These are phyloP conservation scores for Dillenia turbinata DNA, from an alignment of 164 flowering plant genomes.

Conservation along the genomic window DNA sequence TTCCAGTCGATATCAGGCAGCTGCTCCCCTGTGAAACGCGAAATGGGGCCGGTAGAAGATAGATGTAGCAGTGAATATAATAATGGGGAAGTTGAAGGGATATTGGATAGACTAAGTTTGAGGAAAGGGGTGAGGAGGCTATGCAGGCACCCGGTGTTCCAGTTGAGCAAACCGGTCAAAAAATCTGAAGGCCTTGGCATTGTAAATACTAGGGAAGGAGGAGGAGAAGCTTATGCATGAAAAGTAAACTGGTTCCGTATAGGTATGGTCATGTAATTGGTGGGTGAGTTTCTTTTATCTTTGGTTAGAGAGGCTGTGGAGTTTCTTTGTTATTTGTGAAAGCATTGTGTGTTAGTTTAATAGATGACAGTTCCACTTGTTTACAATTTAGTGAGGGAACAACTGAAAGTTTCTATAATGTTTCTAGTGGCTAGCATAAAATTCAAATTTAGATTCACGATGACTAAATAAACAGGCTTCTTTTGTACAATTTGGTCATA, in stretches of 20 bases:
- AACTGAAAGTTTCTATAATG: too few relatives aligned
- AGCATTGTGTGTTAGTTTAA: too few relatives aligned
- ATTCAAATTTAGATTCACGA: too few relatives aligned
- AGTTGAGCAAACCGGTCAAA: slow-evolving; percentile 48
- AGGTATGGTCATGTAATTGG: background rate
- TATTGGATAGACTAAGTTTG: slow-evolving; percentile 45
- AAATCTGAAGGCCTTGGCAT: slow-evolving; percentile 35
- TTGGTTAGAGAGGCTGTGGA: background rate
- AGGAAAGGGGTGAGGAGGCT: slow-evolving; percentile 66
- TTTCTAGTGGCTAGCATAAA: too few relatives aligned
- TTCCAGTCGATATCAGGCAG: slow-evolving; percentile 19
- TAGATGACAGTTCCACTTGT: too few relatives aligned
- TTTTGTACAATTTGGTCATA: too few relatives aligned
- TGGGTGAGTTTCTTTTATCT: slow-evolving; percentile 2
- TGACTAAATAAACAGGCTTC: too few relatives aligned
- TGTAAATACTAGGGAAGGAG: slow-evolving; percentile 33
- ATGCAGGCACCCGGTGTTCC: slow-evolving; percentile 70
- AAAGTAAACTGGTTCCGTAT: background rate
- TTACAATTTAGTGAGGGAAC: too few relatives aligned
- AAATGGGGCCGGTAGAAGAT: slow-evolving; percentile 16
- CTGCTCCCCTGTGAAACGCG: slow-evolving; percentile 14
- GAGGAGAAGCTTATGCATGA: slow-evolving; percentile 42
- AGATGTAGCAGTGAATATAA: slow-evolving; percentile 26
- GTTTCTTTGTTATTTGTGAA: too few relatives aligned
- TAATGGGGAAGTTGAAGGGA: slow-evolving; percentile 36